These are phyloP conservation scores for Annulohypoxylon nitens DNA, from an alignment of 495 filamentous ascomycete species.

Conservation along the genomic window DNA sequence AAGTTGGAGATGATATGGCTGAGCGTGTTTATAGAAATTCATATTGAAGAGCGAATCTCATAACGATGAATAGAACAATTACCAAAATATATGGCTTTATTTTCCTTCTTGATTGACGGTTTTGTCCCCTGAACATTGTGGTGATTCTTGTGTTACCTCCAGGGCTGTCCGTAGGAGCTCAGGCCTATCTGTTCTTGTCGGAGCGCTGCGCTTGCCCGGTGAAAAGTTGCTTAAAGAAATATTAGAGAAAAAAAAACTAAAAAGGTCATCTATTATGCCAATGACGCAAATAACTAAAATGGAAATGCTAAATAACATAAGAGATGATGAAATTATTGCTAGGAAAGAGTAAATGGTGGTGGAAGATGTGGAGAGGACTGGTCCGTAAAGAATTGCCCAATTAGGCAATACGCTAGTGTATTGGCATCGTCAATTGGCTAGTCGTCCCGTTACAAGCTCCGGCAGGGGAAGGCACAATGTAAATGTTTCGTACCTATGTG, in stretches of 20 bases:
- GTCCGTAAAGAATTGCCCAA: slow-evolving; percentile 3
- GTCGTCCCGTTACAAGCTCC: neutral
- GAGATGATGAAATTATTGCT: neutral
- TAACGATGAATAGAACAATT: neutral
- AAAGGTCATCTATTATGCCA: too few relatives aligned
- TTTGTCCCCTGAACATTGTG: too few relatives aligned
- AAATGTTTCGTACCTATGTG: too few relatives aligned
- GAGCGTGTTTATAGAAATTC: neutral
- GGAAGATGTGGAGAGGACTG: neutral
- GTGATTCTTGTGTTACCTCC: neutral
- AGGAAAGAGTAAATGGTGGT: neutral
- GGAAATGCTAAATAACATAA: too few relatives aligned
- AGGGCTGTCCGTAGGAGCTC: neutral
- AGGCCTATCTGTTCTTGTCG: too few relatives aligned
- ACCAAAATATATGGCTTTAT: neutral
- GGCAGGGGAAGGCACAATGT: neutral
- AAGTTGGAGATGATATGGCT: neutral
- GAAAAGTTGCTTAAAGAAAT: too few relatives aligned
- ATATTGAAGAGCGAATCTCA: neutral
- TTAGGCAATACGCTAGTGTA: slow-evolving; percentile 14
- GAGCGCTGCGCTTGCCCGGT: too few relatives aligned
- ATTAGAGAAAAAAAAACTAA: too few relatives aligned
- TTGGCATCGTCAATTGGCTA: slow-evolving; percentile 13
- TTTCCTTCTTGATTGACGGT: neutral
- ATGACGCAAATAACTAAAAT: too few relatives aligned